Evolutionary conservation across 2,329 filamentous ascomycete species (phyloP), one percentile per base, ranked within the genome.

Genomic region (Verticillium isaacii): DNA sequence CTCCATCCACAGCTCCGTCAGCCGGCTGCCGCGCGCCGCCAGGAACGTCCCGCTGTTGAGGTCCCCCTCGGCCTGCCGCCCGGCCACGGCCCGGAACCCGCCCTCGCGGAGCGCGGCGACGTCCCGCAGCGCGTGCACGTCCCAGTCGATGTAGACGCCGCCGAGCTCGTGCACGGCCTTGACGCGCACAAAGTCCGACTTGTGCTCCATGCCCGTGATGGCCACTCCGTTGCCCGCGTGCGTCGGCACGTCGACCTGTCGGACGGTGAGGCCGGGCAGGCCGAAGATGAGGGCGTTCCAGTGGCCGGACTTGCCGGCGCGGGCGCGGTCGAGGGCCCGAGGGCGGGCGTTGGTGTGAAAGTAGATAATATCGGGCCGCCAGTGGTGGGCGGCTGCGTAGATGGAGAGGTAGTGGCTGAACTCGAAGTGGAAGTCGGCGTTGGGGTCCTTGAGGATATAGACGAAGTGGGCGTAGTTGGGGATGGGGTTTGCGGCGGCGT

Each of bases 401-500:
- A 70, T 54, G 58, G 65, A 64, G 1, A 72, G 65, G 61, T 62
- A 67, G 37, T 70, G 67, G 57, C 61, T 68, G 63, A 71, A 69
- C 14, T 67, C 57, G 36, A 72, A 65, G 15, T 54, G 12, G 45
- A 71, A 66, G 58, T 65, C 63, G 54, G 61, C 55, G 23, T 61
- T 23, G 12, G 62, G 52, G 36, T 70, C 65, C 0, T 39, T 15
- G 25, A 69, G 56, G 29, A 69, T 61, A 61, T 64, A 69, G 19
- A 71, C 68, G 50, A 67, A 66, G 64, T 70, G 63, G 32, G 66
- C 65, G 1, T 65, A 61, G 58, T 71, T 70, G 5, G 69, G 69
- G 23, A 71, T 71, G 39, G 45, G 11, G 34, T 57, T 52, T 6
- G 19, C 23, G 45, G 66, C 12, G 12, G 19, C 7, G 17, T 37